phyloP scores from a whole-genome alignment of 352 stramenopile species.

The Pythium plurisporium region DNA sequence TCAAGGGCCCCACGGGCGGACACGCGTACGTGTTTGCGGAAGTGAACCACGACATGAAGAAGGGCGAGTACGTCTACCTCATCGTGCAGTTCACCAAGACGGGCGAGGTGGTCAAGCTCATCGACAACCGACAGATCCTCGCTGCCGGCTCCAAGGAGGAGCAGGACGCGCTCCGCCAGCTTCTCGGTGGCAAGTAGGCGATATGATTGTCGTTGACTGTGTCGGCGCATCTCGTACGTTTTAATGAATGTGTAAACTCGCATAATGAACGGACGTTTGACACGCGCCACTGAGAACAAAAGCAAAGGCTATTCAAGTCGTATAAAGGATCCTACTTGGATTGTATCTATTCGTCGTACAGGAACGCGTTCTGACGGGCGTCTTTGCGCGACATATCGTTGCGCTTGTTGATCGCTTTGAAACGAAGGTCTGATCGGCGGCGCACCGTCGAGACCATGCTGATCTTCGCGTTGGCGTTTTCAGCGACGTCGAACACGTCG shows the following conservation, averaged over 20 bases:
- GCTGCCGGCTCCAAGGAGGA: conserved; percentile 68
- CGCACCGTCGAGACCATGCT: conserved; percentile 45
- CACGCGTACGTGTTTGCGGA: conserved; percentile 92
- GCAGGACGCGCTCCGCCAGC: conserved; percentile 67
- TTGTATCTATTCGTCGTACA: conserved; percentile 47
- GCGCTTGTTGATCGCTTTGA: conserved; percentile 48
- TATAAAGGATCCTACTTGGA: background rate
- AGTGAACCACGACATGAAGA: conserved; percentile 90
- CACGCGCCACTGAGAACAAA: no score
- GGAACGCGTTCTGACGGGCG: conserved; percentile 54
- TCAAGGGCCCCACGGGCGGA: conserved; percentile 86
- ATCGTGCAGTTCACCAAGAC: conserved; percentile 93
- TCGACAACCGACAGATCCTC: conserved; percentile 91
- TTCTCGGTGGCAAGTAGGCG: conserved; percentile 66
- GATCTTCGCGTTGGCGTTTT: conserved; percentile 41
- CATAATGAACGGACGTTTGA: no score
- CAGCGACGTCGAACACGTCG: conserved; percentile 56
- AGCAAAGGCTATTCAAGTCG: background rate
- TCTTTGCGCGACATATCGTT: conserved; percentile 53
- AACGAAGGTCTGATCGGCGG: conserved; percentile 41
- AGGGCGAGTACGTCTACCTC: conserved; percentile 94
- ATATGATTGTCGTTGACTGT: no score
- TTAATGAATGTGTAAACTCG: background rate
- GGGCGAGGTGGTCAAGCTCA: conserved; percentile 85
- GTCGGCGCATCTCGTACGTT: no score